A percentile compares a stretch with the other conserved stretches of the same genome.
These are phyloP conservation scores for Kalanchoe fedtschenkoi DNA, from an alignment of 164 flowering plant species.

Conservation along the genomic window DNA sequence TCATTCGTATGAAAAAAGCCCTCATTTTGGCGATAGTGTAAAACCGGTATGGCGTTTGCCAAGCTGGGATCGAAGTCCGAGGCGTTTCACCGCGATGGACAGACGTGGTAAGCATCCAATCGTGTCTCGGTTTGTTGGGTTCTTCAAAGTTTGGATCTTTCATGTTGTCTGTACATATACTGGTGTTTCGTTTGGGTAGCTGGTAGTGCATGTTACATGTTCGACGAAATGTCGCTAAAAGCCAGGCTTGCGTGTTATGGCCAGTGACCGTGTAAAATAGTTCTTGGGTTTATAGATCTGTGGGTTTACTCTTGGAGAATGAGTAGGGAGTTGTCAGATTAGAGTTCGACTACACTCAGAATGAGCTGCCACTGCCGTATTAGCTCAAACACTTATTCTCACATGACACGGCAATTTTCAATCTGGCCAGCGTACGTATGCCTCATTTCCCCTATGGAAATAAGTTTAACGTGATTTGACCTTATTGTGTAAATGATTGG, in stretches of 20 bases:
- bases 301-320: background rate
- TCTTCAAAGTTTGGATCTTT: background rate
- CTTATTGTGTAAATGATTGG: no score
- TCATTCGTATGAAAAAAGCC: background rate
- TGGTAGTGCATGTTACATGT: no score
- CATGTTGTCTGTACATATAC: no score
- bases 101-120: constrained; percentile 28
- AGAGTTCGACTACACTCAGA: no score
- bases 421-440: background rate
- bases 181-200: background rate
- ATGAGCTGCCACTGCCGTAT: no score
- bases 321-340: no score
- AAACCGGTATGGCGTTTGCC: constrained; percentile 38
- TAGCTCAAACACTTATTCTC: no score
- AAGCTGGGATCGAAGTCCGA: constrained; percentile 61
- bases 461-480: no score
- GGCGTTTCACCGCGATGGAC: constrained; percentile 43
- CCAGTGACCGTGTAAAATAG: no score
- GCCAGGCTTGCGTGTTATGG: no score
- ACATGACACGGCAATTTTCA: no score
- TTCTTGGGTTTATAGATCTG: background rate
- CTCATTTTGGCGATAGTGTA: background rate
- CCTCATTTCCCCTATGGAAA: background rate
- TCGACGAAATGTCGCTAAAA: no score
- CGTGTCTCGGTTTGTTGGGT: background rate